A percentile compares a stretch with the other conserved stretches of the same genome.
Evolutionary conservation across 139 green algal species (phyloP).

Genomic region (Chlamydomonas sp.): DNA sequence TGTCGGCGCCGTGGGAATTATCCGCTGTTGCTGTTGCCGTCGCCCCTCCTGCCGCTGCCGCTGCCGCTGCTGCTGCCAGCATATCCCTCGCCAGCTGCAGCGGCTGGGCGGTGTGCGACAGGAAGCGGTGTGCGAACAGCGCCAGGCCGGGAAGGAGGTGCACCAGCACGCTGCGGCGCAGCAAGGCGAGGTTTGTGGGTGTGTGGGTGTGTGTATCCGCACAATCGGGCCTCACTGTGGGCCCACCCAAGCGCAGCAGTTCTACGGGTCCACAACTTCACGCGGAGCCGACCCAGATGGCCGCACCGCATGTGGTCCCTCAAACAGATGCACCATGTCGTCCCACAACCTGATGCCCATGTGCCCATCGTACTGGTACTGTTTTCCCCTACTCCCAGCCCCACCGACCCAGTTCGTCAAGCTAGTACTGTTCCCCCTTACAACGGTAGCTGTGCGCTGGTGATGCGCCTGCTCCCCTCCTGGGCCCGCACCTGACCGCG

Average conservation of each 20-base stretch:
- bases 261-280: background rate
- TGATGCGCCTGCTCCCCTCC: background rate
- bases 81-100: background rate
- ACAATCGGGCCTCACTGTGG: background rate
- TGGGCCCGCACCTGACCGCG: conserved; percentile 50
- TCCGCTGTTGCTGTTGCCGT: background rate
- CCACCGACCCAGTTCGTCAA: background rate
- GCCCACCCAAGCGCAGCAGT: background rate
- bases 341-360: background rate
- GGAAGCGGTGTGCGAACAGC: conserved; percentile 48
- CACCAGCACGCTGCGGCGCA: conserved; percentile 64
- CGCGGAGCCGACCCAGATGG: background rate
- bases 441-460: background rate
- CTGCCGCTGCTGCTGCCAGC: background rate
- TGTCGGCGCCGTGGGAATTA: background rate
- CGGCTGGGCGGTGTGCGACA: conserved; percentile 32
- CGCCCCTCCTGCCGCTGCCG: background rate
- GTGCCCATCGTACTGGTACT: no score
- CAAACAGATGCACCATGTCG: background rate
- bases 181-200: background rate
- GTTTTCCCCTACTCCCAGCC: background rate
- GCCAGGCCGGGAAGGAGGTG: conserved; percentile 77
- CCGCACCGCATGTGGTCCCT: background rate
- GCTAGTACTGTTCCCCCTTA: background rate
- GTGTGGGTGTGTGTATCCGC: background rate